Conservation (phyloP, 345 rosid species). For the Physaria fendleri region DNA sequence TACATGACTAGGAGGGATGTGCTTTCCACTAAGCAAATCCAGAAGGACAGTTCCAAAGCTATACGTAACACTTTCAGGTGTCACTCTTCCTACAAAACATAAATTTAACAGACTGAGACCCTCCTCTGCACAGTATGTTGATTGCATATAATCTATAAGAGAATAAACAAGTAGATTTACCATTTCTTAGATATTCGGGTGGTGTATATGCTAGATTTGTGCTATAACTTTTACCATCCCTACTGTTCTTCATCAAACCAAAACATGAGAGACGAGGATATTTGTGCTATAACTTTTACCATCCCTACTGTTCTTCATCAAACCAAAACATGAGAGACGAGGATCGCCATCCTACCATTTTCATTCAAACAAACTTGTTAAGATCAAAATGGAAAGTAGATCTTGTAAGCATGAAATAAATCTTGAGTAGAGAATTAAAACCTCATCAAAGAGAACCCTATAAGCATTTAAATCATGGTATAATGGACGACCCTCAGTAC, state of each 20-base stretch:
- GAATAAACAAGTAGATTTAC: slow-evolving; percentile 29
- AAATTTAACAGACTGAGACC: not conserved
- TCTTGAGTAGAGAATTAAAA: slow-evolving; percentile 25
- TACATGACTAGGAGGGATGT: slow-evolving; percentile 94
- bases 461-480: slow-evolving; percentile 97
- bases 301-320: slow-evolving; percentile 93
- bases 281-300: slow-evolving; percentile 95
- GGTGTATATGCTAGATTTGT: slow-evolving; percentile 94
- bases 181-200: slow-evolving; percentile 89
- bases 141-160: not conserved
- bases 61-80: slow-evolving; percentile 85
- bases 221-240: slow-evolving; percentile 94
- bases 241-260: slow-evolving; percentile 92
- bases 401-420: not conserved
- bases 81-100: slow-evolving; percentile 73
- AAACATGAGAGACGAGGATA: slow-evolving; percentile 95
- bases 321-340: slow-evolving; percentile 93
- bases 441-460: slow-evolving; percentile 98
- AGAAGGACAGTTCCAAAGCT: slow-evolving; percentile 95
- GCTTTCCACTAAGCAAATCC: slow-evolving; percentile 94
- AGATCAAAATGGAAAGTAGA: not conserved
- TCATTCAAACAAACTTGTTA: slow-evolving; percentile 5
- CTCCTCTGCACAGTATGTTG: not conserved
- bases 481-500: slow-evolving; percentile 64
- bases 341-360: slow-evolving; percentile 87